Evolutionary conservation across 1,284 basidiomycete species (phyloP), one percentile per base, ranked within the genome.

Genomic region (Cerrena zonata): DNA sequence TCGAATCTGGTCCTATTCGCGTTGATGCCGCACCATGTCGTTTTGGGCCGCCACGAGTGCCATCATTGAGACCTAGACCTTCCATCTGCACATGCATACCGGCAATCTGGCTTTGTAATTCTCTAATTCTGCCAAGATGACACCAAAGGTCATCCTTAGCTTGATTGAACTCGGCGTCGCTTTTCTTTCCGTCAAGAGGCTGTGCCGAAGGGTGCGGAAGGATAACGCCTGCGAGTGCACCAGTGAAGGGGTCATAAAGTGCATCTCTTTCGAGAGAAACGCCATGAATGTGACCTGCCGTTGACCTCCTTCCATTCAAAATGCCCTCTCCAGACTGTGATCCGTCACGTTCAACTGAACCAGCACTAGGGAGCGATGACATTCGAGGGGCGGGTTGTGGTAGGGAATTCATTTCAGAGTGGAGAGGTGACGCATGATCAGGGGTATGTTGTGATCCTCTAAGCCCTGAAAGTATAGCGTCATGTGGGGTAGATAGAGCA

Each of bases 51-150:
- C 55, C 58, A 7, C 60, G 56, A 36, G 56, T 23, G 58, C 58
- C 53, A 38, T 65, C 62, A 25, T 46, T 57, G 27, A 58, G 49
- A 2, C 80, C 79, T 30, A 84, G 73, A 36, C 76, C 76, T 62
- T 89, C 86, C 84, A 89, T 85, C 37, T 82, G 77, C 18, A 82
- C 67, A 61, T 89, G 86, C 75, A 86, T 78, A 53, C 68, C 71
- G 4, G 86, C 82, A 34, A 89, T 79, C 55, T 85, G 78, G 49
- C 76, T 79, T 63, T 89, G 86, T 24, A 89, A 65, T 42, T 82
- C 79, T 54, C 86, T 64, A 19, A 89, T 81, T 44, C 73, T 73
- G 15, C 78, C 78, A 12, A 89, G 74, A 53, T 84, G 79, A 0
- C 74, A 62, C 86, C 86, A 89, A 37, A 86, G 66, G 42, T 80